Evolutionary conservation across 2,329 filamentous ascomycete genomes (phyloP), one percentile per base, ranked within the genome.

Genomic region (Dactylonectria estremocensis): DNA sequence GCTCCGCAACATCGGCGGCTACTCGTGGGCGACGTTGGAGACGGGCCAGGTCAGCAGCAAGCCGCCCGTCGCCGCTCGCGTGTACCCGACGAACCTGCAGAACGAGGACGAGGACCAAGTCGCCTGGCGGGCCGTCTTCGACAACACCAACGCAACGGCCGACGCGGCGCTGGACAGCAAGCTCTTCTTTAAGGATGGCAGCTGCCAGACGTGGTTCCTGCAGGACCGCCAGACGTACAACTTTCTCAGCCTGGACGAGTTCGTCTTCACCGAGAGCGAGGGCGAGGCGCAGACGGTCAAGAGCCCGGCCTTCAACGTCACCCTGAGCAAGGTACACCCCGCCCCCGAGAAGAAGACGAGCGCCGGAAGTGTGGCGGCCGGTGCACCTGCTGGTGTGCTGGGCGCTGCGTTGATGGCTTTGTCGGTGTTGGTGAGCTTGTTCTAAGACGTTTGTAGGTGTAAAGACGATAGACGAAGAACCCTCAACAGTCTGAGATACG

Each of bases 91-190:
- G 5, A 75, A 76, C 37, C 68, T 76, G 1, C 40, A 53, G 16
- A 65, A 69, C 11, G 66, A 70, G n/a, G 65, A 66, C 13, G 55
- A 74, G 48, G 66, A 66, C 13, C 57, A 74, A 45, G 69, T 67
- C 5, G 76, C 78, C 2, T 82, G 81, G 81, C 71, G 80, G 16
- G 78, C 78, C 0, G 70, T 80, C 0, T 76, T 80, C 31, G 74
- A 81, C 56, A 64, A 53, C 16, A 68, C 18, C 0, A 71, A 74
- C 3, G 61, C 69, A 0, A 68, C 74, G 10, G 16, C 63, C 3
- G 61, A 73, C 2, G 70, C 68, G 1, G 18, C 28, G 43, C 64
- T 76, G 9, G 76, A 80, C 0, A 68, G 48, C 6, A 10, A 63
- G 10, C 49, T 80, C 3, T 77, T 80, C 65, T 77, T 73, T 60